These are phyloP conservation scores for Clarireedia paspali DNA, from an alignment of 2,329 filamentous ascomycete species.

Conservation along the genomic window DNA sequence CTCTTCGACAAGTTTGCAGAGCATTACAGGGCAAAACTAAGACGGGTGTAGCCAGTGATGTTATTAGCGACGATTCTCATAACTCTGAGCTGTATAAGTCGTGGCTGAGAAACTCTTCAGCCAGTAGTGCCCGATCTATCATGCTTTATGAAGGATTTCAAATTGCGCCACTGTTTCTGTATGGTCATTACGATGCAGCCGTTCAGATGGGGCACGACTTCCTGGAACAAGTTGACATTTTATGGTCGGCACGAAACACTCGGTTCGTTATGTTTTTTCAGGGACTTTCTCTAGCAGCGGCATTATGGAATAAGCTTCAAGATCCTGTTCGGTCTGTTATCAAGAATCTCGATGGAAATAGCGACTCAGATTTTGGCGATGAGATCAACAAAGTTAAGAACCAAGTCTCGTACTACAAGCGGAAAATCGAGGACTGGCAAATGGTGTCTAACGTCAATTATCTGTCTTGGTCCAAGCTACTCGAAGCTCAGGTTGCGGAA, in stretches of 20 bases:
- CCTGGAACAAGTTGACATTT: slow-evolving; percentile 37
- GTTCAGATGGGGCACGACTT: slow-evolving; percentile 48
- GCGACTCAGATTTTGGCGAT: slow-evolving; percentile 36
- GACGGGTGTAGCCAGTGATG: slow-evolving; percentile 35
- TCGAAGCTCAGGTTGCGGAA: slow-evolving; percentile 63
- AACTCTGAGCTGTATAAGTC: slow-evolving; percentile 49
- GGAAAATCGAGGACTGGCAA: slow-evolving; percentile 57
- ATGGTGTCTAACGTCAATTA: slow-evolving; percentile 64
- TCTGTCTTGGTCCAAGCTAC: slow-evolving; percentile 56
- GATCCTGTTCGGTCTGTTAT: slow-evolving; percentile 19
- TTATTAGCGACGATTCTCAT: slow-evolving; percentile 65
- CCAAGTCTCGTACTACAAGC: slow-evolving; percentile 47
- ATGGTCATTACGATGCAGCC: slow-evolving; percentile 53
- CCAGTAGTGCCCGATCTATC: slow-evolving; percentile 52
- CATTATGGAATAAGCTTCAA: slow-evolving; percentile 32
- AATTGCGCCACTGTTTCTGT: slow-evolving; percentile 54
- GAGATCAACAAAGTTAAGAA: slow-evolving; percentile 42
- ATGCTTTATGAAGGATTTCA: slow-evolving; percentile 63
- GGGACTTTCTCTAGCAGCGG: slow-evolving; percentile 47
- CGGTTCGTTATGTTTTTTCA: slow-evolving; percentile 52
- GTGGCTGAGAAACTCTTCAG: slow-evolving; percentile 45
- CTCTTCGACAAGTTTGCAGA: slow-evolving; percentile 56
- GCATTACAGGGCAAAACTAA: slow-evolving; percentile 70
- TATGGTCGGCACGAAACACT: slow-evolving; percentile 55
- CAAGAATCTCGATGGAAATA: slow-evolving; percentile 32